Evolutionary conservation across 306 rosid genomes (phyloP).

Genomic region (Hylodesmum podocarpum): DNA sequence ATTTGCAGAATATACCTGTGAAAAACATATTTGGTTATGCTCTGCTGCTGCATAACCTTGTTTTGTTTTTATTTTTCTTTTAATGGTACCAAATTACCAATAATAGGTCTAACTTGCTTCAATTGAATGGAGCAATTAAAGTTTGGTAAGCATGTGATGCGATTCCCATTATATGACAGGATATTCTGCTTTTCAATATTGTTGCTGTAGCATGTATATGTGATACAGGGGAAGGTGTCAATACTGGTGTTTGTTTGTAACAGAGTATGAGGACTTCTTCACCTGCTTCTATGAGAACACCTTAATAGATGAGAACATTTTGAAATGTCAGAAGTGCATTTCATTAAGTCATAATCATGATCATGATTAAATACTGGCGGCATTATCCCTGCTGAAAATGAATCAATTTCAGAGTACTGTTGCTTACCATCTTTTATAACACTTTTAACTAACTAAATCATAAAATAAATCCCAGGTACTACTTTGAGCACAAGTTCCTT

Average conservation of each 20-base stretch:
- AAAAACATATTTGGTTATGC: constrained; percentile 10
- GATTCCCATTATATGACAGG: not conserved
- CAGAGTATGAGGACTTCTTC: not conserved
- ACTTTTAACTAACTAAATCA: not conserved
- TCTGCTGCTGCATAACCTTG: not conserved
- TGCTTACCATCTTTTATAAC: not conserved
- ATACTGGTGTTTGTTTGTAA: constrained; percentile 1
- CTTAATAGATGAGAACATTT: not conserved
- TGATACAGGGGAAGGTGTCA: constrained; percentile 9
- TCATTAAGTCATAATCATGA: not conserved
- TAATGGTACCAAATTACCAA: not conserved
- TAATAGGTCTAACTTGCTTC: not conserved
- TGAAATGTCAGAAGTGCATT: not conserved
- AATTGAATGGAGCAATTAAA: not conserved
- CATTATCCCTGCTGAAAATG: not conserved
- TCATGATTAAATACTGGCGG: not conserved
- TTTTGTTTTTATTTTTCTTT: not conserved
- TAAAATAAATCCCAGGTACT: constrained; percentile 59
- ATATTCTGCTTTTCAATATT: constrained; percentile 3
- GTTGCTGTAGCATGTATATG: not conserved
- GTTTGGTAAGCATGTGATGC: not conserved
- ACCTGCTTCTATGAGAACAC: not conserved
- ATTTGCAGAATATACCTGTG: not conserved
- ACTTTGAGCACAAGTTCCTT: constrained; percentile 84
- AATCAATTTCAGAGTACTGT: not conserved